These are phyloP conservation scores for Limtongozyma cylindracea DNA, from an alignment of 805 yeast species.

Conservation along the genomic window DNA sequence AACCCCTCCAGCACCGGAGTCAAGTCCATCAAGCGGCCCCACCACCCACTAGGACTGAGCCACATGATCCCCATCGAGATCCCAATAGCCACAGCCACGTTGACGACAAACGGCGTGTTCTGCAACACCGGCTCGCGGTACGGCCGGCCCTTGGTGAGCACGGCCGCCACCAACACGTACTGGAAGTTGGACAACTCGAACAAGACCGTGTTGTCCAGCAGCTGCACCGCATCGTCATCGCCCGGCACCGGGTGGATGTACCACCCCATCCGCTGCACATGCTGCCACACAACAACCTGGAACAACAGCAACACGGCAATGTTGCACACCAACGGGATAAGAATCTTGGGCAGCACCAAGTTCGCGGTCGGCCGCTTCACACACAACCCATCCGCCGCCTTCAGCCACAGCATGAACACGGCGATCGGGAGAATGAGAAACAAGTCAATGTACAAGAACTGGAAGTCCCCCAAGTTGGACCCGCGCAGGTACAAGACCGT, in stretches of 20 bases:
- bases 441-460: slow-evolving; percentile 81
- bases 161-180: slow-evolving; percentile 61
- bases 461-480: slow-evolving; percentile 88
- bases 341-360: slow-evolving; percentile 67
- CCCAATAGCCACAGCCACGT: slow-evolving; percentile 21
- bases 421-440: slow-evolving; percentile 85
- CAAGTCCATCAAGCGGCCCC: slow-evolving; percentile 55
- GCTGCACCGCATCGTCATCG: slow-evolving; percentile 45
- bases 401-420: slow-evolving; percentile 93
- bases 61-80: slow-evolving; percentile 29
- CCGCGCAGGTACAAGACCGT: slow-evolving; percentile 71
- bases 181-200: slow-evolving; percentile 72
- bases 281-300: slow-evolving; percentile 45
- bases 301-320: slow-evolving; percentile 35
- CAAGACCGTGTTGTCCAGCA: slow-evolving; percentile 74
- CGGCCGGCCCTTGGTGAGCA: slow-evolving; percentile 85
- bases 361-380: slow-evolving; percentile 83
- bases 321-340: slow-evolving; percentile 62
- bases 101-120: slow-evolving; percentile 47
- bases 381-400: slow-evolving; percentile 35
- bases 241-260: slow-evolving; percentile 63
- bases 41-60: slow-evolving; percentile 19
- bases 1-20: slow-evolving; percentile 28
- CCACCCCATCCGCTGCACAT: slow-evolving; percentile 40
- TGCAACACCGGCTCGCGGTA: slow-evolving; percentile 53